Evolutionary conservation across 169 alveolate genomes (phyloP).

Genomic region (Plasmodium berghei): DNA sequence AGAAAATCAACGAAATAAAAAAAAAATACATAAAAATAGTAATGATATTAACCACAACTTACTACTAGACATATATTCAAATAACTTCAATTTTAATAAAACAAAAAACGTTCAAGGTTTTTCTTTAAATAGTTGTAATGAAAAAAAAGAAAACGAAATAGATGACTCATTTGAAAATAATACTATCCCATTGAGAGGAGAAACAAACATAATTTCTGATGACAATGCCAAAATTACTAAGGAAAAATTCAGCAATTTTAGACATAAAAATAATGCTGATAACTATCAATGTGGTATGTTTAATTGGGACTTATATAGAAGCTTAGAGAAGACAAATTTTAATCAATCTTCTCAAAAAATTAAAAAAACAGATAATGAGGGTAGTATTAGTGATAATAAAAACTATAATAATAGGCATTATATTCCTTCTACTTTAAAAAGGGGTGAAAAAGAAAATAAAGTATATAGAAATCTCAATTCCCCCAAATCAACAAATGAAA

Average conservation of each 20-base stretch:
- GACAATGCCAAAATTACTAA: no score
- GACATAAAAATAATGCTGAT: no score
- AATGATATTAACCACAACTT: conserved; percentile 14
- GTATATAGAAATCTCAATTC: no score
- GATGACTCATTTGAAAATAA: neutral
- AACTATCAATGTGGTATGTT: no score
- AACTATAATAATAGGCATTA: neutral
- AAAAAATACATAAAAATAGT: neutral
- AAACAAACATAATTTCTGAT: no score
- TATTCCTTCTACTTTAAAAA: neutral
- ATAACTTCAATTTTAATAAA: conserved; percentile 11
- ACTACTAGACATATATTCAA: conserved; percentile 30
- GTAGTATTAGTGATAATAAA: neutral
- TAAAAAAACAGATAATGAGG: no score
- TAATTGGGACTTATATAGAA: no score
- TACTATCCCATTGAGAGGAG: no score
- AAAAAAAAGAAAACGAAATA: conserved; percentile 4
- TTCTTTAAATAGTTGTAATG: neutral
- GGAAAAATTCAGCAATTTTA: no score
- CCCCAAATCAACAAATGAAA: no score
- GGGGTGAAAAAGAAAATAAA: neutral
- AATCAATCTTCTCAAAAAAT: no score
- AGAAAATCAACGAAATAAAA: conserved; percentile 4
- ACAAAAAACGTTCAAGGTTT: neutral
- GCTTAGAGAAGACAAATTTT: no score